These are phyloP conservation scores for Colletotrichum gloeosporioides DNA, from an alignment of 2,329 filamentous ascomycete species.

Conservation along the genomic window DNA sequence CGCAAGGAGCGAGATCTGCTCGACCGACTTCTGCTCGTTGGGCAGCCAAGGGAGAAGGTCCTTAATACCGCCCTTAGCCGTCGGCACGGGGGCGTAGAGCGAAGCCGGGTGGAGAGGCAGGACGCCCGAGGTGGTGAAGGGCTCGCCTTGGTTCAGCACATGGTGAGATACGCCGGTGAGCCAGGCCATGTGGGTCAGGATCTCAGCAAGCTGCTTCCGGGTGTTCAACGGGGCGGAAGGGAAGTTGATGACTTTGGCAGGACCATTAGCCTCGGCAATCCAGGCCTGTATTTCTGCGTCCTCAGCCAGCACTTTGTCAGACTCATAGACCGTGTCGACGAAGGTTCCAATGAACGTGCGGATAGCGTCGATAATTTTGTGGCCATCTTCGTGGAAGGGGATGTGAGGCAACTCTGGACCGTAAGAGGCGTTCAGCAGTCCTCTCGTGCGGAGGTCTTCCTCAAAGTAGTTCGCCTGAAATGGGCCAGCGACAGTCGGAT, in stretches of 20 bases:
- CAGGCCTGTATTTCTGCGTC: background rate
- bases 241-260: background rate
- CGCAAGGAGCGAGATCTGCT: background rate
- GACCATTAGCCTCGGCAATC: background rate
- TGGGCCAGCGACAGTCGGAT: fast-evolving
- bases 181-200: background rate
- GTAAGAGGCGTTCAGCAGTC: background rate
- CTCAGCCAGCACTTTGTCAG: background rate
- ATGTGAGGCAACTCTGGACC: background rate
- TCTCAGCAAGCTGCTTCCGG: background rate
- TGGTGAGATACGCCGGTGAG: background rate
- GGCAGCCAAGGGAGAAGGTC: background rate
- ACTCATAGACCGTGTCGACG: background rate
- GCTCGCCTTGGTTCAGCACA: background rate
- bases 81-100: background rate
- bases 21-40: background rate
- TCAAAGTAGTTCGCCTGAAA: background rate
- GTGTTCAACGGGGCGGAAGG: background rate
- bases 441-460: background rate
- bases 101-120: background rate
- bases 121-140: background rate
- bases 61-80: background rate
- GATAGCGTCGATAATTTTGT: background rate
- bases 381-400: background rate
- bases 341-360: background rate